Base-by-base conservation (phyloP, 2,329 filamentous ascomycete species). In the Penicillium aurantiogriseum region DNA sequence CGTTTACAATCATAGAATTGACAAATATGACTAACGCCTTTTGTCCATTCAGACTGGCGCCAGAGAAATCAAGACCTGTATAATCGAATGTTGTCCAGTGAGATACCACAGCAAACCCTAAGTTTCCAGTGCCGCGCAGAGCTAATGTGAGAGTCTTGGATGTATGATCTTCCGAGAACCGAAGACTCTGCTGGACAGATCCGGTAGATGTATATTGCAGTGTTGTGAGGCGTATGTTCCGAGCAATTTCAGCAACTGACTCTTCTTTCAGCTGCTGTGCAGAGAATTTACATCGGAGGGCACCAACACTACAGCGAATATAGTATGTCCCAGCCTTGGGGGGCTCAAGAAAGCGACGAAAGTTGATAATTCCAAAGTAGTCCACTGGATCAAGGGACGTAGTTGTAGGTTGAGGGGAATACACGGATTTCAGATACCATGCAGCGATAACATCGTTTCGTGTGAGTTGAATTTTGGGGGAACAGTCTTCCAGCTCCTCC, bases 31-130 rank as follows among this genome's bases (percentile, higher is more conserved):
- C 47, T 29, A 21, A 9, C 10, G 17, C 6, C 15, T 11, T 50
- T 17, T 15, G 4, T 1, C 17, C 10, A 19, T 21, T 4, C 4
- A 6, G 33, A 27, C 23, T 38, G 8, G 33, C 47, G 2, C 33
- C 35, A 4, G 47, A 50, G 8, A 50, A 39, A 39, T 50, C 23
- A 15, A 50, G 47, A 2, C 47, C 23, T 4, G 35, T 10, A 29
- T 27, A 50, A 29, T 50, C 47, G 5, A 50, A 50, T 7, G 47
- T 39, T 21, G 47, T 50, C 47, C 47, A 50, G 11, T 50, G 47
- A 2, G 47, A 50, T 4, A 50, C 33, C 11, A 50, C 31, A 27
- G 33, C 17, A 21, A 27, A 4, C 10, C 21, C 35, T 7, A 50
- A 6, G 7, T 39, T 50, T 17, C 17, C 23, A 39, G 33, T 21